Conservation (phyloP, 345 rosid species). For the Salix exigua region DNA sequence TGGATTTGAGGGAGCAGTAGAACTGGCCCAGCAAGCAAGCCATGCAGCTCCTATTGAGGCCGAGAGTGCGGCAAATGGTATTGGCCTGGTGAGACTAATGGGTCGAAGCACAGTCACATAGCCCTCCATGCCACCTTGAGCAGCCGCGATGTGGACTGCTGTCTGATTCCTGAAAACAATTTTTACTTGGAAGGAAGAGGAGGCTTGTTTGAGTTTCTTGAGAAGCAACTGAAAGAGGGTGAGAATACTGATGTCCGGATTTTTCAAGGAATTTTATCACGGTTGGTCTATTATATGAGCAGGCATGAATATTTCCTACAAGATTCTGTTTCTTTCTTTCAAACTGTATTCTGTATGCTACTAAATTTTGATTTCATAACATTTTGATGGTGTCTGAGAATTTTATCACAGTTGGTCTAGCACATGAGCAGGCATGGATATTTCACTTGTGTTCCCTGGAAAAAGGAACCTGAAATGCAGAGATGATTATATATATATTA, state of each 20-base stretch:
- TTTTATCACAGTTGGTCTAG: no score
- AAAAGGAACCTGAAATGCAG: not conserved
- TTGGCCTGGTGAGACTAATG: slow-evolving; percentile 86
- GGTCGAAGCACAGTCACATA: slow-evolving; percentile 89
- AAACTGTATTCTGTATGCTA: not conserved
- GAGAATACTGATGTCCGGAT: slow-evolving; percentile 62
- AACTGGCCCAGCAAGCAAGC: slow-evolving; percentile 86
- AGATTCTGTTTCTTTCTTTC: no score
- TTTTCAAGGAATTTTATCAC: no score
- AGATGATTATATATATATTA: not conserved
- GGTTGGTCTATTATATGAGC: no score
- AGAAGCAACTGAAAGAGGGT: slow-evolving; percentile 38
- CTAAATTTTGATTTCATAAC: not conserved
- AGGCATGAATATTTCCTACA: no score
- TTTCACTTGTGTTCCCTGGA: not conserved
- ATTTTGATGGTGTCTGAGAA: no score
- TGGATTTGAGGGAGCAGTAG: slow-evolving; percentile 92
- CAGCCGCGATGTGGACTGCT: slow-evolving; percentile 92
- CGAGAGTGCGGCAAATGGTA: slow-evolving; percentile 86
- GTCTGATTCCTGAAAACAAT: slow-evolving; percentile 68
- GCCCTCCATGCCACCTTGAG: slow-evolving; percentile 81
- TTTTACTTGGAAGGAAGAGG: slow-evolving; percentile 73
- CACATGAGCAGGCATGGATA: no score
- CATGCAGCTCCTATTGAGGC: slow-evolving; percentile 86
- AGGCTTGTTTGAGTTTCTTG: slow-evolving; percentile 73